Base-by-base conservation (phyloP, 208 protist species). In the Trypanosoma mega region DNA sequence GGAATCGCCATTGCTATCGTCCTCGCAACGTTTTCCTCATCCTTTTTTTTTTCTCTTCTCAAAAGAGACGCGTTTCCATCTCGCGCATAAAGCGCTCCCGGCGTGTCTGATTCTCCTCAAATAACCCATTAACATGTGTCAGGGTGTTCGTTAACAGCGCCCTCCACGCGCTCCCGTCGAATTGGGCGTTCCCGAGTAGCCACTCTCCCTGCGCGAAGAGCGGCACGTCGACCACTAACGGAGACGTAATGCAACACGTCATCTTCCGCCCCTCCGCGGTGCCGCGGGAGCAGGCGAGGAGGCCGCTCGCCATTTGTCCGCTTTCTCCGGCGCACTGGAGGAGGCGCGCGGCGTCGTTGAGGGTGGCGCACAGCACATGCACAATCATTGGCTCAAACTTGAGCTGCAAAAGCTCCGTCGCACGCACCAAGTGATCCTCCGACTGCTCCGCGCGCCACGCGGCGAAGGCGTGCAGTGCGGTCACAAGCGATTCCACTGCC, bases 321-420 rank as follows among this genome's bases (percentile, higher is more conserved):
- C 72, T 81, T 50, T 87, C 84, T 36, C 69, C 78, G 12, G 74
- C 88, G 45, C 80, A 90, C 72, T 87, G 82, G 53, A 90, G 57
- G 43, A 94, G 61, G 39, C 63, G 63, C 9, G 74, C 61, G 0
- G 80, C 84, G 0, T 78, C 79, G 7, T 85, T 66, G 16, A 92
- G 16, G 41, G 80, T 80, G 16, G 57, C 66, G 54, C 82, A 91
- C 7, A 86, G 68, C 16, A 90, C 47, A 58, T 94, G 88, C 37
- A 94, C 33, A 54, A 94, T 92, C 80, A 92, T 89, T 6, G 88
- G 88, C 58, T 91, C 78, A 52, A 90, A 94, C 74, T 92, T 91
- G 2, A 92, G 56, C 70, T 92, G 80, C 37, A 94, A 57, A 45
- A 94, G 57, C 63, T 92, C 84, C 23, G 78, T 76, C 31, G 57